phyloP scores from a whole-genome alignment of 108 stramenopile species.

The Tribonema minus region DNA sequence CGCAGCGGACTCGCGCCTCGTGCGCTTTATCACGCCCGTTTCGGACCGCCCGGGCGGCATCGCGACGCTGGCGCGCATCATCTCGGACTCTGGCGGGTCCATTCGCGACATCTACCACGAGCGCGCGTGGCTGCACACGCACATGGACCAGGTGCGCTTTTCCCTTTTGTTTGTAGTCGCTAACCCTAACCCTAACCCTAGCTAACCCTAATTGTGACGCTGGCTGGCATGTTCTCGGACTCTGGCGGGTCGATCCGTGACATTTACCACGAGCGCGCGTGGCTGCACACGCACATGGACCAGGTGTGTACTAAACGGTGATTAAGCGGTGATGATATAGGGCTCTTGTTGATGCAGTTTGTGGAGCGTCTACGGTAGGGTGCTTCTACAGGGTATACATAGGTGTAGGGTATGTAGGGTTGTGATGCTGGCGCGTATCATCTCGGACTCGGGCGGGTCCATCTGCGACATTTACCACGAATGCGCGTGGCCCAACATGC shows the following conservation, averaged over 20 bases:
- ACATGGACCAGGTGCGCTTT: conserved; percentile 66
- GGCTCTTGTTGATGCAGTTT: too few species aligned
- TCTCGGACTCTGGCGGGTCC: conserved; percentile 65
- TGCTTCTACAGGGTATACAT: too few species aligned
- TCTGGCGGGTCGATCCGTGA: conserved; percentile 81
- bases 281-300: conserved; percentile 79
- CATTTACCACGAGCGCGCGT: conserved; percentile 95
- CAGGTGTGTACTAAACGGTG: too few species aligned
- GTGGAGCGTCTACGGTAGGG: too few species aligned
- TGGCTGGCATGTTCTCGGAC: too few species aligned
- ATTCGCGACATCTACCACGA: conserved; percentile 97
- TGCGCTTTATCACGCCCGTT: conserved; percentile 84
- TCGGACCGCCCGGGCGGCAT: conserved; percentile 90
- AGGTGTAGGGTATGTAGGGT: too few species aligned
- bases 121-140: conserved; percentile 86
- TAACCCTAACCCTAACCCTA: too few species aligned
- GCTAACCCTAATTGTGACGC: too few species aligned
- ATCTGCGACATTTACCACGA: conserved; percentile 97
- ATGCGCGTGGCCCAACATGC: conserved; percentile 84
- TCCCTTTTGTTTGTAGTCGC: too few species aligned
- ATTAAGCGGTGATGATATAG: too few species aligned
- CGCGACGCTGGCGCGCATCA: conserved; percentile 63
- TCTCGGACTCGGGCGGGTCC: conserved; percentile 65
- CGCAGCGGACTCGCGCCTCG: conserved; percentile 82
- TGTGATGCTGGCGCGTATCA: conserved; percentile 64